A percentile compares a stretch with the other conserved stretches of the same genome.
Evolutionary conservation across 2,329 filamentous ascomycete species (phyloP).

Genomic region (Periconia digitata): DNA sequence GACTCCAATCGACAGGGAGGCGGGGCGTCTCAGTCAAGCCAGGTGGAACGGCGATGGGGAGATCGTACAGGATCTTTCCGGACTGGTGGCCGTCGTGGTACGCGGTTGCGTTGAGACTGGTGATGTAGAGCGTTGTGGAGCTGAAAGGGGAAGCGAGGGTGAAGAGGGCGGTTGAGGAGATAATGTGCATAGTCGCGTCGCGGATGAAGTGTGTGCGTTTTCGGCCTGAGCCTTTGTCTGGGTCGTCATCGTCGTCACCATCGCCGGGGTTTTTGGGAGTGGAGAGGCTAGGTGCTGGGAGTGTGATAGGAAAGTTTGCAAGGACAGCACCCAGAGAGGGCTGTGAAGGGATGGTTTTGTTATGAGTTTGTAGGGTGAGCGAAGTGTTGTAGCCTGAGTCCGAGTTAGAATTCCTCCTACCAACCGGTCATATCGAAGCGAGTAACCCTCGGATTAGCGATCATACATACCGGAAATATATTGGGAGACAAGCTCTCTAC

Average conservation of each 20-base stretch:
- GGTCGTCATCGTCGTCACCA: conserved; percentile 30
- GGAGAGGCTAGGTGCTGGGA: conserved; percentile 68
- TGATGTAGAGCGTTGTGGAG: conserved; percentile 73
- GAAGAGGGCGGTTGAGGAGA: conserved; percentile 85
- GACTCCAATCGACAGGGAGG: conserved; percentile 78
- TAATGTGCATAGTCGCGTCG: conserved; percentile 80
- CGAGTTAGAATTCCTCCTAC: too few relatives aligned
- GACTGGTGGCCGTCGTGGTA: conserved; percentile 80
- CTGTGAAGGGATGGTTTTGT: conserved; percentile 70
- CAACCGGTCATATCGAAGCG: too few relatives aligned
- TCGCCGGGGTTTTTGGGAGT: conserved; percentile 55
- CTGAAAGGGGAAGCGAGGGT: conserved; percentile 76
- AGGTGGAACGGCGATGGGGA: conserved; percentile 75
- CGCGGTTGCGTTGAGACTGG: conserved; percentile 79
- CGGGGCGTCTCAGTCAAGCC: conserved; percentile 72
- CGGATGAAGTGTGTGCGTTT: conserved; percentile 70
- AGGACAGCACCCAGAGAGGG: conserved; percentile 73
- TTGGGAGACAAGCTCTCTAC: conserved; percentile 74
- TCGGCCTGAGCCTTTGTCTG: conserved; percentile 44
- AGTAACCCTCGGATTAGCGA: too few relatives aligned
- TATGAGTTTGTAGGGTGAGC: conserved; percentile 71
- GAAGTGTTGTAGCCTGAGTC: conserved; percentile 72
- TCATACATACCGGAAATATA: conserved; percentile 72
- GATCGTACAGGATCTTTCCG: conserved; percentile 73
- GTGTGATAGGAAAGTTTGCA: conserved; percentile 68